Evolutionary conservation across 2,329 filamentous ascomycete genomes (phyloP), one percentile per base, ranked within the genome.

Genomic region (Zelopaecilomyces penicillatus): DNA sequence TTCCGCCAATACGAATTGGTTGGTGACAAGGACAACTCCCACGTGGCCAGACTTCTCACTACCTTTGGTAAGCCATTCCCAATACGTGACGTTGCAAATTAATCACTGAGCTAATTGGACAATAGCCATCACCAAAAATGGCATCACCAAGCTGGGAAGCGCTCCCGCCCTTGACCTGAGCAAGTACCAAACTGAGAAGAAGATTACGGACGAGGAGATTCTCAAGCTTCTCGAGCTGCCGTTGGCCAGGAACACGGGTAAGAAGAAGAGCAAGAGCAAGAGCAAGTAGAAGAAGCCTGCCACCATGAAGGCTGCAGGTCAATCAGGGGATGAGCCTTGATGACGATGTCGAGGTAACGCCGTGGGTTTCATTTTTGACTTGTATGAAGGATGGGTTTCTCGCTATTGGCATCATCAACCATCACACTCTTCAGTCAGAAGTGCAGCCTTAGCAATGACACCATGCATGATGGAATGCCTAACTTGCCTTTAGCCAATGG

Each of bases 1-100:
- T 81, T 98, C 67, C 83, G 93, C 57, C 87, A 94, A 70, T 98
- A 98, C 67, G 93, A 98, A 69, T 83, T 96, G 44, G 86, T 94
- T 51, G 91, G 89, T 51, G 91, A 97, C 64, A 91, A 95, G 70
- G 91, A 97, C 65, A 81, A 78, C 54, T 76, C 86, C 52, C 78
- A 88, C 36, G 91, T 97, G 48, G 88, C 84, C 52, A 81, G 93
- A 60, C 76, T 95, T 42, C 80, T 97, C 70, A 94, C 85, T 50
- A 98, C 93, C 28, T 74, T 97, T 67, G 89, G 91, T 96, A 80
- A 74, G 87, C 78, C 47, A 28, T 30, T 12, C 7, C 19, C 12
- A 5, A n/a, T 3, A 29, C 30, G 30, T 28, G 6, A 50, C 58
- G 29, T 54, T 44, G 44, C 12, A 10, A 30, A 4, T 4, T 30